Evolutionary conservation across 129 eudicot species (phyloP), one percentile per base, ranked within the genome.

Genomic region (Oenanthe sinensis): DNA sequence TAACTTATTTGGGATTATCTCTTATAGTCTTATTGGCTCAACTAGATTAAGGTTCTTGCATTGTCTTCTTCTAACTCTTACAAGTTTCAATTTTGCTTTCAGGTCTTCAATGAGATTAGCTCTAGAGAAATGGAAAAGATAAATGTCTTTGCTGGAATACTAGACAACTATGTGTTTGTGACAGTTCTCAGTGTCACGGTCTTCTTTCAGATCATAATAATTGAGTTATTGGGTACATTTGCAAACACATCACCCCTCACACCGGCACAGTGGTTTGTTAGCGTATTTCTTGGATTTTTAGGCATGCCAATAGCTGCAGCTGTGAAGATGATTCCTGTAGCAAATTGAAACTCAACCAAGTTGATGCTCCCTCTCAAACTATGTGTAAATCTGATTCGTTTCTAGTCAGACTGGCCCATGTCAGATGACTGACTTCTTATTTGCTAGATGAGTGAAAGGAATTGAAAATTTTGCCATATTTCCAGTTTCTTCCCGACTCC

Each of bases 91-190:
- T n/a, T 19, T 55, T 26, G 75, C 78, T 1, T 87, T 85, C 93
- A 95, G 98, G 85, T 95, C 4, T 95, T 95, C 80, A 95, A 95
- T 17, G 97, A 96, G 84, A 82, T 96, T 39, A 96, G 87, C 88
- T 96, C 97, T 0, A 54, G 97, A 43, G 95, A 92, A 75, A 96
- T 92, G 97, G 97, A 96, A 85, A 91, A 96, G 78, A 83, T 85
- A 72, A 85, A 95, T 48, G 98, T 95, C 42, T 76, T 91, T 6
- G 91, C 90, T 0, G 98, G 97, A 62, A 90, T 92, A 77, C 60
- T 89, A 82, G 88, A 90, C 83, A 96, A 96, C 83, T 77, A 92
- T 76, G 97, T 92, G 13, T 96, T 96, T 78, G 92, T 87, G 26
- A 74, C 79, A 3, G 97, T 92, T 76, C 79, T 92, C 8, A 87